Evolutionary conservation across 305 asterid species (phyloP), one percentile per base, ranked within the genome.

Genomic region (Lippia alba): DNA sequence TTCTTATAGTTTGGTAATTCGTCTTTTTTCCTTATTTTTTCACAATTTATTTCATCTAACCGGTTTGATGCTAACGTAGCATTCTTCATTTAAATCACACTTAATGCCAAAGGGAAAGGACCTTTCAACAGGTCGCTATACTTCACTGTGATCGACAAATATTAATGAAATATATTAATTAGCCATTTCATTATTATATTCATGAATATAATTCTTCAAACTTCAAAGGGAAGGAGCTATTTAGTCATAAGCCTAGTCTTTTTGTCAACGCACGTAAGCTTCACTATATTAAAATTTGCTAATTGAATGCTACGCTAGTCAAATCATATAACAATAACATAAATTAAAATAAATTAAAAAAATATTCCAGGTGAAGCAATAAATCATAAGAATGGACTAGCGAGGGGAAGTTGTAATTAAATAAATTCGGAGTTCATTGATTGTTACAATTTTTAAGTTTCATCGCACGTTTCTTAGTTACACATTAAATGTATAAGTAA

Each of bases 261-360:
- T 6, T 18, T 3, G 34, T 71, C 63, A 62, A 20, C 7, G 18
- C 70, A 3, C 70, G 24, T 46, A 46, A 60, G 49, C 65, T 49
- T 70, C 6, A 3, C 16, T 18, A 55, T 44, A 66, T 45, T 50
- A 50, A 50, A 70, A 6, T 4, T 46, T 12, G 16, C 50, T 40
- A 72, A 41, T 41, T 54, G 46, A 61, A 16, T 8, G 56, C 57
- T 62, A 51, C 50, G 61, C 61, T 50, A 61, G 75, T 70, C 69
- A 59, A 44, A 44, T 36, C 8, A 36, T 36, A 36, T 36, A 36
- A 8, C 4, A 24, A 24, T 24, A 24, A 24, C 30, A 24, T 24
- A 24, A 24, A 24, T 24, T 1, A 24, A 24, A 24, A 24, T 24
- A n/a, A 34, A 34, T 34, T 34, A 34, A 34, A 6, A 34, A 36